Evolutionary conservation across 2,329 filamentous ascomycete species (phyloP).

Genomic region (Onygenales sp.): DNA sequence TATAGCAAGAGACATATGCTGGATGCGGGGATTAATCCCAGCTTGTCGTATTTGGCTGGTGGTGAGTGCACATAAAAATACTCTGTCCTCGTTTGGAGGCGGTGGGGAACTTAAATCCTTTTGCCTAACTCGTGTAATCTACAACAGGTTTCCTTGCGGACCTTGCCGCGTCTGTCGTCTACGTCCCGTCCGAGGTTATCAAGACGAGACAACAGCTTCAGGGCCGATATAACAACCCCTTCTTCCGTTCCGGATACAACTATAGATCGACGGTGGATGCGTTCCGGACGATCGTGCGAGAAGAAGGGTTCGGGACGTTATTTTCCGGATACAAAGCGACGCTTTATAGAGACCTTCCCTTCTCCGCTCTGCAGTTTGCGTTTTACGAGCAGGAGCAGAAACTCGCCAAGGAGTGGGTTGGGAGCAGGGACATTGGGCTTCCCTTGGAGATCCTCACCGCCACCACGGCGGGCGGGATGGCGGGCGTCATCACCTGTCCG

Average conservation of each 20-base stretch:
- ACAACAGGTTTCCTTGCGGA: constrained; percentile 77
- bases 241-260: constrained; percentile 91
- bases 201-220: constrained; percentile 96
- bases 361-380: constrained; percentile 92
- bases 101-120: neutral
- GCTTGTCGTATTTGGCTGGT: constrained; percentile 74
- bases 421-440: constrained; percentile 74
- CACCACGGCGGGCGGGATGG: constrained; percentile 80
- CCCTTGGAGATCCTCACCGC: constrained; percentile 81
- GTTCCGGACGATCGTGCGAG: constrained; percentile 68
- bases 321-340: constrained; percentile 98
- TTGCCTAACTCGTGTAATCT: neutral
- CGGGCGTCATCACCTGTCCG: constrained; percentile 88
- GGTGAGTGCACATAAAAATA: constrained; percentile 45
- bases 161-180: constrained; percentile 80
- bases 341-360: constrained; percentile 85
- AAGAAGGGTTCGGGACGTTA: constrained; percentile 74
- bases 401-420: constrained; percentile 68
- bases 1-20: constrained; percentile 86
- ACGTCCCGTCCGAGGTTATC: constrained; percentile 93
- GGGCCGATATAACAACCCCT: constrained; percentile 88
- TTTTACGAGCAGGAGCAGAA: constrained; percentile 93
- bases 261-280: constrained; percentile 82
- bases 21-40: constrained; percentile 70
- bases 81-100: neutral